Percentiles rank a stretch among this genome's conserved stretches.
These are phyloP conservation scores for Pseudogymnoascus sp. DNA, from an alignment of 2,329 filamentous ascomycete species.

Conservation along the genomic window DNA sequence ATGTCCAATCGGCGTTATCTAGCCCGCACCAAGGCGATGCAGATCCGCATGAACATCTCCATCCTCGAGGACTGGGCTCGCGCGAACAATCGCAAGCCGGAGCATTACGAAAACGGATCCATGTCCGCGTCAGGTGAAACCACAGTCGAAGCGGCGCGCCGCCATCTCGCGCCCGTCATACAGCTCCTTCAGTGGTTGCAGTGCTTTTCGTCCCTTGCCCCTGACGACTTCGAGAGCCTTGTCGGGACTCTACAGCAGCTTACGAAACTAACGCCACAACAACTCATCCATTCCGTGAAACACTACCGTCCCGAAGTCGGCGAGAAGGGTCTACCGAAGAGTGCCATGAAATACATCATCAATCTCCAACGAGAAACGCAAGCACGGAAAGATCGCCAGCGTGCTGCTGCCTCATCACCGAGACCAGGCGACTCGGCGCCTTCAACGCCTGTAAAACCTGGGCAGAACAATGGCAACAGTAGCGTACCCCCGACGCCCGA, in stretches of 20 bases:
- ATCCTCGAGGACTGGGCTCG: slow-evolving; percentile 93
- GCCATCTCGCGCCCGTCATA: slow-evolving; percentile 82
- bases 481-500: slow-evolving; percentile 38
- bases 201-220: slow-evolving; percentile 85
- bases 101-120: slow-evolving; percentile 91
- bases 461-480: slow-evolving; percentile 24
- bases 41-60: slow-evolving; percentile 98
- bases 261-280: slow-evolving; percentile 73
- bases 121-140: slow-evolving; percentile 78
- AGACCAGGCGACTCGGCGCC: slow-evolving; percentile 33
- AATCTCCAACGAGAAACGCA: slow-evolving; percentile 70
- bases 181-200: slow-evolving; percentile 96
- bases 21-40: slow-evolving; percentile 96
- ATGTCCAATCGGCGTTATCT: slow-evolving; percentile 95
- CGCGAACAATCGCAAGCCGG: slow-evolving; percentile 84
- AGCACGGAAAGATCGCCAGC: slow-evolving; percentile 47
- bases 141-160: slow-evolving; percentile 74
- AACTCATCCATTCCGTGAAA: slow-evolving; percentile 84
- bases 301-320: slow-evolving; percentile 93
- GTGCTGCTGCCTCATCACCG: slow-evolving; percentile 41
- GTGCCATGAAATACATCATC: slow-evolving; percentile 76
- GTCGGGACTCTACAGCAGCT: slow-evolving; percentile 85
- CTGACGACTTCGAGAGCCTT: slow-evolving; percentile 80
- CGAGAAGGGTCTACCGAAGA: slow-evolving; percentile 84
- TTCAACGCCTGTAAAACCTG: slow-evolving; percentile 37